A percentile compares a stretch with the other conserved stretches of the same genome.
Evolutionary conservation across 495 filamentous ascomycete genomes (phyloP).

Genomic region (Astrothelium macrocarpum): DNA sequence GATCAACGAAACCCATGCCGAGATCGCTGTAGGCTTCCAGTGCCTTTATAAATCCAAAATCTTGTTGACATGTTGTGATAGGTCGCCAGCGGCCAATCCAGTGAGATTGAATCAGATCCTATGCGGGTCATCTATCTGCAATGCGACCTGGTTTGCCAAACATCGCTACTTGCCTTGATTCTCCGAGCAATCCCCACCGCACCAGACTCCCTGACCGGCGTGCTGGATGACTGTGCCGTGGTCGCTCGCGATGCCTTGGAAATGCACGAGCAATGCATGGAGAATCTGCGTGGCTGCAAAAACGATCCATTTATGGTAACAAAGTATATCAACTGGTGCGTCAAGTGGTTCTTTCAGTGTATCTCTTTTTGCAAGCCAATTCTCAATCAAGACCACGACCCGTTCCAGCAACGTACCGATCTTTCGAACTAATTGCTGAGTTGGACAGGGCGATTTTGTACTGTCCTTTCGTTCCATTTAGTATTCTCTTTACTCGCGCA

Average conservation of each 20-base stretch:
- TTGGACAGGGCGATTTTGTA: slow-evolving; percentile 22
- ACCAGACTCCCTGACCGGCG: slow-evolving; percentile 8
- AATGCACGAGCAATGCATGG: slow-evolving; percentile 24
- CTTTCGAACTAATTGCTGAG: not conserved
- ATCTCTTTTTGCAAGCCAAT: not conserved
- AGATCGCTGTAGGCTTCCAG: not conserved
- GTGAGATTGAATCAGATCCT: not conserved
- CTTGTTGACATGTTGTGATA: not conserved
- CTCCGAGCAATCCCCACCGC: slow-evolving; percentile 20
- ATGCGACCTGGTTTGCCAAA: slow-evolving; percentile 23
- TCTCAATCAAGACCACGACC: not conserved
- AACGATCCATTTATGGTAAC: slow-evolving; percentile 20
- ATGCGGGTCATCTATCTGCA: slow-evolving; percentile 16
- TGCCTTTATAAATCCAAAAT: not conserved
- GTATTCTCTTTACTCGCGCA: slow-evolving; percentile 23
- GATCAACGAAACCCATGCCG: not conserved
- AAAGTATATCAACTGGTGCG: slow-evolving; percentile 26
- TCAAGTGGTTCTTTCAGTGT: slow-evolving; percentile 7
- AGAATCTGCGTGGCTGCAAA: slow-evolving; percentile 14
- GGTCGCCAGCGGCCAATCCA: not conserved
- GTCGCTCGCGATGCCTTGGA: slow-evolving; percentile 23
- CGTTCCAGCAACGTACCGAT: not conserved
- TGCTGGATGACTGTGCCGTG: slow-evolving; percentile 22
- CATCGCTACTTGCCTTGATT: slow-evolving; percentile 23
- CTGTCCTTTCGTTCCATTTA: slow-evolving; percentile 26